Percentiles rank a stretch among this genome's conserved stretches.
Evolutionary conservation across 192 early-diverging fungal species (phyloP).

Genomic region (Coemansia sp.): DNA sequence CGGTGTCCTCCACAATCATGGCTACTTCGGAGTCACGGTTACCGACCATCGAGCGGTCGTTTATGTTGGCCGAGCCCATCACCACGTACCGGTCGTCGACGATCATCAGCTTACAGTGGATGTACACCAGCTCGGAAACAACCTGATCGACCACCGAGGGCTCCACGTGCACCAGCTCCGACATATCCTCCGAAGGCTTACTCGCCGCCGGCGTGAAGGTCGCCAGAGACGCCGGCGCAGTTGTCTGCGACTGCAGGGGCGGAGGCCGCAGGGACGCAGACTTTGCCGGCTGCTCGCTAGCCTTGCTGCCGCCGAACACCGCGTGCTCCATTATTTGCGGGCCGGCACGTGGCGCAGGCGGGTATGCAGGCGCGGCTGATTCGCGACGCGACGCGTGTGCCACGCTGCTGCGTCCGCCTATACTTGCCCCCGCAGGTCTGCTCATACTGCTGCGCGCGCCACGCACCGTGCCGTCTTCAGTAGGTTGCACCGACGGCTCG

Average conservation of each 20-base stretch:
- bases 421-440: too few species aligned
- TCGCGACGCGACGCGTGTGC: too few species aligned
- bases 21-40: slow-evolving; percentile 88
- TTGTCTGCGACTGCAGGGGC: slow-evolving; percentile 11
- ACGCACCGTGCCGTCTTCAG: too few species aligned
- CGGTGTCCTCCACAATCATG: slow-evolving; percentile 73
- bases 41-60: slow-evolving; percentile 87
- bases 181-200: background rate
- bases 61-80: slow-evolving; percentile 87
- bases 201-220: background rate
- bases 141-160: slow-evolving; percentile 44
- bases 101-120: slow-evolving; percentile 87
- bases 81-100: slow-evolving; percentile 81
- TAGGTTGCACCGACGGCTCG: too few species aligned
- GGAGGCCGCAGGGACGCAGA: slow-evolving; percentile 7
- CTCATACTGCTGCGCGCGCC: too few species aligned
- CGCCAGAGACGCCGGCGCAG: slow-evolving; percentile 19
- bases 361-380: slow-evolving; percentile 8
- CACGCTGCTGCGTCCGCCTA: too few species aligned
- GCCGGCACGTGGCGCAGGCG: slow-evolving; percentile 23
- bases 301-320: slow-evolving; percentile 19
- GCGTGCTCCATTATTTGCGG: slow-evolving; percentile 47
- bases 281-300: background rate
- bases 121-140: slow-evolving; percentile 81
- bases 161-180: slow-evolving; percentile 19